These are phyloP conservation scores for Rubia yunnanensis DNA, from an alignment of 257 asterid genomes.

Conservation along the genomic window DNA sequence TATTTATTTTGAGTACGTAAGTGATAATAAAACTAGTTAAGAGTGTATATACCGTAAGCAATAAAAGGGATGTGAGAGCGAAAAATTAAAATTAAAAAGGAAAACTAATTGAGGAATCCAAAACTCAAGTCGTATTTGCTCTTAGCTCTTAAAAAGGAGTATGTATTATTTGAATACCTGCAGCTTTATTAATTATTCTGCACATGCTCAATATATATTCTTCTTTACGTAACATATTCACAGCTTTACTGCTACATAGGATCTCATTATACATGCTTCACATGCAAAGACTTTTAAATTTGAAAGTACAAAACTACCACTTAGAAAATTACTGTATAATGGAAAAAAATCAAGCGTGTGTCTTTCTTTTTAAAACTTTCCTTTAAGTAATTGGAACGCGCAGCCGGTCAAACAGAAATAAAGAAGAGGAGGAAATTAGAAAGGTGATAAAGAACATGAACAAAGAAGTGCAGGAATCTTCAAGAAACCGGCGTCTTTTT, in stretches of 20 bases:
- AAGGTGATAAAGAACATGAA: too few species aligned
- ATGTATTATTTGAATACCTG: background rate
- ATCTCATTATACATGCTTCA: background rate
- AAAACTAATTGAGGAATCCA: background rate
- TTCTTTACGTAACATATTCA: constrained; percentile 9
- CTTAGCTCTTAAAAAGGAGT: too few species aligned
- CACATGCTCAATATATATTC: constrained; percentile 14
- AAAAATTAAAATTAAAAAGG: background rate
- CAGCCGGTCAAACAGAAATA: too few species aligned
- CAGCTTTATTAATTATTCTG: background rate
- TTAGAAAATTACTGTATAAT: background rate
- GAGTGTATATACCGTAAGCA: too few species aligned
- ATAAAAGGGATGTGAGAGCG: too few species aligned
- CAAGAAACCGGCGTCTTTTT: too few species aligned
- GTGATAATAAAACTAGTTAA: too few species aligned
- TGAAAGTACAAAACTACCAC: background rate
- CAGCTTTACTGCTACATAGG: background rate
- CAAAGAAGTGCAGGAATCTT: too few species aligned
- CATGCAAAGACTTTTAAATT: background rate
- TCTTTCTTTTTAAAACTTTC: background rate
- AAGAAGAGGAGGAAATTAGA: too few species aligned
- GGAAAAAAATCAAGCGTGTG: background rate
- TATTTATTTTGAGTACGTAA: background rate
- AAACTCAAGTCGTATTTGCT: too few species aligned
- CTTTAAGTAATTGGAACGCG: too few species aligned